phyloP scores from a whole-genome alignment of 1,284 basidiomycete genomes.

The Ganoderma multipileum region DNA sequence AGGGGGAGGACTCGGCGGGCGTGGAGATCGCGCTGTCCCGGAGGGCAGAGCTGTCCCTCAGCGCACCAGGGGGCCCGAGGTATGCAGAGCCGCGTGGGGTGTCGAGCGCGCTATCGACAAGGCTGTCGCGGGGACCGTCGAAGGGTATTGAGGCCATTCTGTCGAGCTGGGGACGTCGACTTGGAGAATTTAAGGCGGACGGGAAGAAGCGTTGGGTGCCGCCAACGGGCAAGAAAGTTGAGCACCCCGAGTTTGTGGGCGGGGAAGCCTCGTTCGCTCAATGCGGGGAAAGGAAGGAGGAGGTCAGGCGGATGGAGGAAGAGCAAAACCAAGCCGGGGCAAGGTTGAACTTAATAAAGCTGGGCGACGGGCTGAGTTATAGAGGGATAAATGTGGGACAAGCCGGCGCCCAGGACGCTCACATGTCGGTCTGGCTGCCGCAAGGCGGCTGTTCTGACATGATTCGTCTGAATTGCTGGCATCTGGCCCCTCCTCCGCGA shows the following conservation, averaged over 20 bases:
- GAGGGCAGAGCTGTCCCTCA: background rate
- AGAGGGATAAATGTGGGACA: background rate
- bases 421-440: conserved; percentile 13
- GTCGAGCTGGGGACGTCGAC: background rate
- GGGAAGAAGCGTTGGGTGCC: background rate
- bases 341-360: background rate
- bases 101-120: conserved; percentile 14
- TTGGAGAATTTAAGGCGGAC: conserved; percentile 1
- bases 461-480: background rate
- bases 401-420: conserved; percentile 9
- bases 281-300: background rate
- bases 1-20: conserved; percentile 19
- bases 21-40: conserved; percentile 18
- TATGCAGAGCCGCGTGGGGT: conserved; percentile 22
- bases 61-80: conserved; percentile 13
- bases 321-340: background rate
- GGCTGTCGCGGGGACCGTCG: conserved; percentile 11
- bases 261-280: background rate
- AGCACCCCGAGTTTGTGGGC: background rate
- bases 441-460: conserved; percentile 5
- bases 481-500: background rate
- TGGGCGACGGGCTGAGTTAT: conserved; percentile 4
- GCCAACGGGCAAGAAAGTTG: background rate
- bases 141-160: conserved; percentile 5
- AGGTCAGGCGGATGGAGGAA: background rate